Percentiles rank a stretch among this genome's conserved stretches.
These are phyloP conservation scores for Platanthera zijinensis DNA, from an alignment of 106 monocot species.

Conservation along the genomic window DNA sequence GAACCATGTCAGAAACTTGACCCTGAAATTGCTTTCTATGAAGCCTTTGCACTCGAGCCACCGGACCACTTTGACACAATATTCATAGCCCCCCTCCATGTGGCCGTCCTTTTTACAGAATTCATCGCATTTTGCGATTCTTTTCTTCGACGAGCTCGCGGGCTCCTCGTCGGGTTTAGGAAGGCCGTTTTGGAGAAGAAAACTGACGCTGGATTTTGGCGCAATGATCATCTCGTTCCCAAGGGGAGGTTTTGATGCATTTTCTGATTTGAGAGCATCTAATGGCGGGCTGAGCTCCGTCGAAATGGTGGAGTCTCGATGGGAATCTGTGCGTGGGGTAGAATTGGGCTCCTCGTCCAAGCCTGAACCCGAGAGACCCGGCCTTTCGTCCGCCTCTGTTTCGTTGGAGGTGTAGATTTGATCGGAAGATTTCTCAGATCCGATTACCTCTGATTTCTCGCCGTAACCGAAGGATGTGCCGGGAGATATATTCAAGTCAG, in stretches of 20 bases:
- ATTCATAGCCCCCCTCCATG: slow-evolving; percentile 41
- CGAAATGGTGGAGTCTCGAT: slow-evolving; percentile 28
- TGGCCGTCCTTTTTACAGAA: slow-evolving; percentile 16
- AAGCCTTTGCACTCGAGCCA: slow-evolving; percentile 58
- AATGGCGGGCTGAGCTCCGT: slow-evolving; percentile 17
- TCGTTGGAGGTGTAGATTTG: slow-evolving; percentile 7
- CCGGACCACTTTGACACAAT: slow-evolving; percentile 61
- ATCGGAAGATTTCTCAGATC: slow-evolving; percentile 11
- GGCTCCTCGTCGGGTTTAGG: slow-evolving; percentile 18
- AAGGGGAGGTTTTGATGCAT: slow-evolving; percentile 13
- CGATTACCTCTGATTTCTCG: slow-evolving; percentile 8
- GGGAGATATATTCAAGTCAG: slow-evolving; percentile 50
- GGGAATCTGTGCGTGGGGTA: slow-evolving; percentile 19
- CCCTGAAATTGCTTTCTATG: slow-evolving; percentile 69
- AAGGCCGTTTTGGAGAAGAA: background rate
- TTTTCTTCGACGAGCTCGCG: slow-evolving; percentile 40
- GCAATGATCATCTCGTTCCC: slow-evolving; percentile 13
- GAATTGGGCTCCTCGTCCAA: slow-evolving; percentile 51
- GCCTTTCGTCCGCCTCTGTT: slow-evolving; percentile 15
- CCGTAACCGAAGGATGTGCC: slow-evolving; percentile 16
- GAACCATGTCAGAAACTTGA: slow-evolving; percentile 95
- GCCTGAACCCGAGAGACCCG: slow-evolving; percentile 23
- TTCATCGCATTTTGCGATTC: slow-evolving; percentile 12
- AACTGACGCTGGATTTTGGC: slow-evolving; percentile 1
- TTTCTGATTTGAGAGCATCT: slow-evolving; percentile 25